phyloP scores from a whole-genome alignment of 1,284 basidiomycete species.

The Ganoderma resinaceum region DNA sequence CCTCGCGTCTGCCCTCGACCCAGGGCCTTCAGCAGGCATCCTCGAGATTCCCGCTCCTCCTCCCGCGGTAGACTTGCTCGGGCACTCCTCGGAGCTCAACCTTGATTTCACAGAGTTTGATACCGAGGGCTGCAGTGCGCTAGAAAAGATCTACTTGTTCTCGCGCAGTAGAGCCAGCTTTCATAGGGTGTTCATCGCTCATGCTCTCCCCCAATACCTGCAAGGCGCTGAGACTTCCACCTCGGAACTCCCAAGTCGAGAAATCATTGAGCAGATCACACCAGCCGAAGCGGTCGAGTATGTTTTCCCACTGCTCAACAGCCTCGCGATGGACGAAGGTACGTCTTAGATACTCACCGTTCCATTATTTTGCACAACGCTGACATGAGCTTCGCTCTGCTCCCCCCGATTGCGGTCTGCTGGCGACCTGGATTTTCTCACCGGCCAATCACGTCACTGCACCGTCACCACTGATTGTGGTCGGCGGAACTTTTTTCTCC shows the following conservation, averaged over 20 bases:
- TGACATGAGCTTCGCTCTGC: constrained; percentile 20
- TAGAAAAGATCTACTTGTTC: constrained; percentile 96
- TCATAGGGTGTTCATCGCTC: constrained; percentile 87
- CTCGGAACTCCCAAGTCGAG: constrained; percentile 52
- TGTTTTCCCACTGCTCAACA: constrained; percentile 88
- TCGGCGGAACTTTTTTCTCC: constrained; percentile 19
- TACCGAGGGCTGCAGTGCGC: constrained; percentile 79
- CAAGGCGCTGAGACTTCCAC: constrained; percentile 41
- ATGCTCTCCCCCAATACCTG: constrained; percentile 63
- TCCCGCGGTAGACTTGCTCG: constrained; percentile 24
- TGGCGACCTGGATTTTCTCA: constrained; percentile 14
- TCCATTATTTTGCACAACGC: constrained; percentile 20
- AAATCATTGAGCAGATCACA: constrained; percentile 63
- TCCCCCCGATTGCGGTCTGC: constrained; percentile 19
- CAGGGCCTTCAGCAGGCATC: not conserved
- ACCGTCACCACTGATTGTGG: constrained; percentile 16
- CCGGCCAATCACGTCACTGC: constrained; percentile 28
- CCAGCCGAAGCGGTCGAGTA: constrained; percentile 94
- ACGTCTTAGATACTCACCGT: constrained; percentile 35
- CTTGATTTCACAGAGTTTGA: constrained; percentile 54
- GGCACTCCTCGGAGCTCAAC: constrained; percentile 26
- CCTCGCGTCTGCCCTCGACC: constrained; percentile 5
- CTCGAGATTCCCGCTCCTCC: constrained; percentile 18
- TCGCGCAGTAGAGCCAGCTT: constrained; percentile 86
- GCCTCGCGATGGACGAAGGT: constrained; percentile 91